A percentile compares a stretch with the other conserved stretches of the same genome.
Conservation (phyloP, 805 yeast genomes). For the Kuraishia ogatae region DNA sequence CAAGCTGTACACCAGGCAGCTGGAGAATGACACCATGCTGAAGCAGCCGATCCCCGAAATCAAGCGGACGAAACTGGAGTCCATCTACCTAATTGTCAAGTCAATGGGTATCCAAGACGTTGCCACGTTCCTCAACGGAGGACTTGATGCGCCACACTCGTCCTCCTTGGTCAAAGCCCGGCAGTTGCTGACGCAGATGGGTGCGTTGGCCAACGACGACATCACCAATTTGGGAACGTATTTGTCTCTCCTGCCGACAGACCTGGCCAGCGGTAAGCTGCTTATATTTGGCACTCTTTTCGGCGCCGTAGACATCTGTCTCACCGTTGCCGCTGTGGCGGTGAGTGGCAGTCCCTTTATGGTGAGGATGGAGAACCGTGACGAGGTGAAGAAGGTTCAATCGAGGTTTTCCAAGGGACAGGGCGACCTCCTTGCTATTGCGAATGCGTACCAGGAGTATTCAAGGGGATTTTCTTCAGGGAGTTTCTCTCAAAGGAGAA, state of each 20-base stretch:
- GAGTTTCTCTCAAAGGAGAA: conserved; percentile 24
- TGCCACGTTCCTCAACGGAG: conserved; percentile 55
- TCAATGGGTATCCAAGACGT: conserved; percentile 82
- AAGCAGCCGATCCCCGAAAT: conserved; percentile 85
- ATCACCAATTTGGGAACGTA: conserved; percentile 76
- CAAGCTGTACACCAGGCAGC: conserved; percentile 62
- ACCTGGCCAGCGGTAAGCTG: conserved; percentile 77
- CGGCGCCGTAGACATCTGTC: conserved; percentile 68
- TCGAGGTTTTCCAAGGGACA: conserved; percentile 33
- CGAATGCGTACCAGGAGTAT: conserved; percentile 52
- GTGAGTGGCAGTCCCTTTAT: conserved; percentile 71
- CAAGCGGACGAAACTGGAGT: conserved; percentile 73
- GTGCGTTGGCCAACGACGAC: conserved; percentile 47
- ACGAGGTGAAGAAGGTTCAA: conserved; percentile 43
- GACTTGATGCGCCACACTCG: conserved; percentile 73
- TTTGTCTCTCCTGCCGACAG: conserved; percentile 77
- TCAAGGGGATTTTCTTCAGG: conserved; percentile 15
- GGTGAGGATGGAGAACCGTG: conserved; percentile 54
- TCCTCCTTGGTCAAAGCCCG: conserved; percentile 43
- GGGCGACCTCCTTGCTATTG: conserved; percentile 73
- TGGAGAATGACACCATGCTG: conserved; percentile 49
- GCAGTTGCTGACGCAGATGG: conserved; percentile 52
- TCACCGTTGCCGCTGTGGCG: conserved; percentile 74
- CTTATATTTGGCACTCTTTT: conserved; percentile 74
- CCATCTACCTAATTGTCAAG: conserved; percentile 73